Evolutionary conservation across 2,329 filamentous ascomycete species (phyloP).

Genomic region (Gaeumannomyces tritici): DNA sequence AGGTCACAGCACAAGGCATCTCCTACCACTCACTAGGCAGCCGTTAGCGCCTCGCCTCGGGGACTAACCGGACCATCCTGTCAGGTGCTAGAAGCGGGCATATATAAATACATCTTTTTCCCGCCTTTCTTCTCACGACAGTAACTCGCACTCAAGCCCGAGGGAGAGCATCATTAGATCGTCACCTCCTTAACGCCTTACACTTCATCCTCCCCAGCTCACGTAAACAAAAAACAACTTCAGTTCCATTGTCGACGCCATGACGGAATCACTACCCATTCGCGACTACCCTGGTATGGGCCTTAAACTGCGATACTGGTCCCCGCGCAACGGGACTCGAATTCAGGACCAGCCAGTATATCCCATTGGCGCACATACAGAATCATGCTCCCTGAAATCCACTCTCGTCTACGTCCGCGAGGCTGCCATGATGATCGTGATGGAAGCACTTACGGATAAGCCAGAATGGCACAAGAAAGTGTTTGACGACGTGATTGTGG

Average conservation of each 20-base stretch:
- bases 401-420: slow-evolving; percentile 16
- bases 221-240: background rate
- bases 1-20: background rate
- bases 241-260: background rate
- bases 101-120: background rate
- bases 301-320: slow-evolving; percentile 5
- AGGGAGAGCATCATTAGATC: background rate
- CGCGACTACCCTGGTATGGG: slow-evolving; percentile 9
- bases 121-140: no score
- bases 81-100: no score
- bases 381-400: no score
- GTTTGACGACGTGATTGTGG: slow-evolving; percentile 20
- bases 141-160: no score
- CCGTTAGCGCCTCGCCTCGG: background rate
- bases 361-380: background rate
- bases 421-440: slow-evolving; percentile 22
- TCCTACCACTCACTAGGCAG: background rate
- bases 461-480: slow-evolving; percentile 24
- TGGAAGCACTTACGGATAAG: slow-evolving; percentile 27
- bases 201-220: background rate
- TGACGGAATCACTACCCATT: background rate
- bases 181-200: background rate
- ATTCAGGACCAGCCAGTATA: background rate
- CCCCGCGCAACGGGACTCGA: background rate
- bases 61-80: background rate